Evolutionary conservation across 805 yeast genomes (phyloP).

Genomic region (Candida dajiaensis): DNA sequence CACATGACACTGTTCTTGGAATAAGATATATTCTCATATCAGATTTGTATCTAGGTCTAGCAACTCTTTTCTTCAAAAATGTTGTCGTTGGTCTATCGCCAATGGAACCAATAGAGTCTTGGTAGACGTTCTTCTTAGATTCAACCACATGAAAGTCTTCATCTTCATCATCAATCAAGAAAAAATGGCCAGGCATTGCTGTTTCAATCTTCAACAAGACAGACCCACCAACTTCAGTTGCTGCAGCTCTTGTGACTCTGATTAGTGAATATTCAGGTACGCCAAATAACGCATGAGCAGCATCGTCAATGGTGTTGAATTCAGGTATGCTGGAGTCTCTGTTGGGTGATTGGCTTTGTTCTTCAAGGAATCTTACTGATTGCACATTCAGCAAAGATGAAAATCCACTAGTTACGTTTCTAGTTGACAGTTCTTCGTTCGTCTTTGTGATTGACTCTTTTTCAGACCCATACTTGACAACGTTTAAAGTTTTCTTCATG

Average conservation of each 20-base stretch:
- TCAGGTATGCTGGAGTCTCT: constrained; percentile 28
- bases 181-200: constrained; percentile 46
- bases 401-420: constrained; percentile 17
- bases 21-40: constrained; percentile 57
- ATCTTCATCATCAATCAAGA: constrained; percentile 43
- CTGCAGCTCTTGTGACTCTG: constrained; percentile 50
- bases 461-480: constrained; percentile 18
- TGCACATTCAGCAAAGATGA: constrained; percentile 19
- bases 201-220: constrained; percentile 49
- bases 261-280: constrained; percentile 37
- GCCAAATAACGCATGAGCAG: constrained; percentile 38
- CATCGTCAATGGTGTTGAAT: constrained; percentile 37
- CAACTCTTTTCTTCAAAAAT: constrained; percentile 50
- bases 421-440: constrained; percentile 18
- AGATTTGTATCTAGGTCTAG: constrained; percentile 57
- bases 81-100: constrained; percentile 42
- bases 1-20: constrained; percentile 34
- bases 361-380: constrained; percentile 19
- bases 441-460: constrained; percentile 8
- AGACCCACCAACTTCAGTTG: constrained; percentile 45
- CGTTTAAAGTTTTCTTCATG: constrained; percentile 17
- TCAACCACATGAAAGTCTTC: constrained; percentile 18
- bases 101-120: constrained; percentile 20
- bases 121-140: constrained; percentile 14
- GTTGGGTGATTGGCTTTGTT: constrained; percentile 29